Evolutionary conservation across 2,329 filamentous ascomycete species (phyloP).

Genomic region (Ceratocystiopsis minuta): DNA sequence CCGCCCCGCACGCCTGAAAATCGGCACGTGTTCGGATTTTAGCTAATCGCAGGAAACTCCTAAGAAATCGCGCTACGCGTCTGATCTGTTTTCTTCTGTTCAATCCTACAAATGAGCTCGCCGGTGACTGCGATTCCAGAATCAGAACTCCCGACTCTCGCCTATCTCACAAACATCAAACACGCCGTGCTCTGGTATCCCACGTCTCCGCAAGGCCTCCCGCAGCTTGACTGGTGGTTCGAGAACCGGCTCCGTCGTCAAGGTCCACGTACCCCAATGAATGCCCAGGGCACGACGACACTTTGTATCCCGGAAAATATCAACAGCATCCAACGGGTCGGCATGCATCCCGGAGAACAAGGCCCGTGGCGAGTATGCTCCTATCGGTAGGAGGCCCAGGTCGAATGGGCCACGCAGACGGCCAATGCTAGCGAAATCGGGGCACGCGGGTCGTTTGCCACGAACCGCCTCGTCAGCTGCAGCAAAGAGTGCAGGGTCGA

Average conservation of each 20-base stretch:
- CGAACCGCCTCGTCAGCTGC: constrained; percentile 62
- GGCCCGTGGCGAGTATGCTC: constrained; percentile 58
- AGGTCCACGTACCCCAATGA: constrained; percentile 82
- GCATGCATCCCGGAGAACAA: constrained; percentile 72
- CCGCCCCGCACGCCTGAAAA: too few species aligned
- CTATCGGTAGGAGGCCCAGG: constrained; percentile 81
- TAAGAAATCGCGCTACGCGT: too few species aligned
- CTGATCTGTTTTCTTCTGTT: too few species aligned
- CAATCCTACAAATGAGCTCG: too few species aligned
- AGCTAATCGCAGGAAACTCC: too few species aligned
- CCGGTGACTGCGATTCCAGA: too few species aligned
- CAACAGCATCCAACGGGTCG: constrained; percentile 71
- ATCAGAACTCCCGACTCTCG: constrained; percentile 63
- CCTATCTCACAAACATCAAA: constrained; percentile 78
- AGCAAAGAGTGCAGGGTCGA: too few species aligned
- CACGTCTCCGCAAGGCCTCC: constrained; percentile 50
- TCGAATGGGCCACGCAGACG: constrained; percentile 69
- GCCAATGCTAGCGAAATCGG: constrained; percentile 75
- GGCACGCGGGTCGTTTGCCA: constrained; percentile 51
- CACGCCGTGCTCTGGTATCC: constrained; percentile 49
- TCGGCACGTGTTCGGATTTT: too few species aligned
- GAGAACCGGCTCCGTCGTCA: constrained; percentile 69
- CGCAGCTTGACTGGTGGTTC: constrained; percentile 62
- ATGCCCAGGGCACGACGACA: constrained; percentile 69
- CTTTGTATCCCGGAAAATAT: constrained; percentile 71